These are phyloP conservation scores for Drosera capensis DNA, from an alignment of 148 eudicot species.

Conservation along the genomic window DNA sequence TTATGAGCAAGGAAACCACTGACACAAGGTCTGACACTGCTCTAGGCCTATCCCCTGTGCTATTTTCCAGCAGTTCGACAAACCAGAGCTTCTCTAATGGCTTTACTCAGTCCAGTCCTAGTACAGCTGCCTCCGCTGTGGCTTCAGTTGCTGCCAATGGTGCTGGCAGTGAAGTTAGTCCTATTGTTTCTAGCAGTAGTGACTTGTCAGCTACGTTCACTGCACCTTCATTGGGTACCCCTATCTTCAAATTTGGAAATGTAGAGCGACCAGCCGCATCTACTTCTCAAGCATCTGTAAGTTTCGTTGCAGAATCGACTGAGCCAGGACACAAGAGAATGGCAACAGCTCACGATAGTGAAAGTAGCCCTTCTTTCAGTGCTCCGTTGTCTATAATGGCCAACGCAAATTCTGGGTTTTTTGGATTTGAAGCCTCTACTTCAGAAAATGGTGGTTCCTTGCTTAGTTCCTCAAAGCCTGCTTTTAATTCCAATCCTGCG, in stretches of 20 bases:
- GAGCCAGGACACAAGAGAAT: constrained; percentile 12
- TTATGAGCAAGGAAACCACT: constrained; percentile 16
- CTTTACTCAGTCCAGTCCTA: neutral
- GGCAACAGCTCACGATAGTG: constrained; percentile 16
- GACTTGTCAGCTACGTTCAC: constrained; percentile 8
- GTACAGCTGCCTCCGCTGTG: constrained; percentile 1
- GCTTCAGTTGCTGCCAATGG: constrained; percentile 2
- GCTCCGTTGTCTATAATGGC: constrained; percentile 12
- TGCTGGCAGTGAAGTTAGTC: neutral
- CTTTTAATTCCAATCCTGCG: constrained; percentile 15
- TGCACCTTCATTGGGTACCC: constrained; percentile 8
- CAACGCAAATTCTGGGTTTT: constrained; percentile 13
- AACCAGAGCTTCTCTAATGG: constrained; percentile 18
- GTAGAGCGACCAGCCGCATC: constrained; percentile 17
- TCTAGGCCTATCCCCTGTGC: constrained; percentile 12
- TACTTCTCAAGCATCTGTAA: constrained; percentile 9
- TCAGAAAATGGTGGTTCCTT: constrained; percentile 13
- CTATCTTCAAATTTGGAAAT: constrained; percentile 16
- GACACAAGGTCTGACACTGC: constrained; percentile 18
- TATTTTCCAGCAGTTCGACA: constrained; percentile 11
- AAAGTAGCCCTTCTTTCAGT: constrained; percentile 10
- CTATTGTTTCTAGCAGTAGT: constrained; percentile 1
- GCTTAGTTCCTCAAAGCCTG: constrained; percentile 15
- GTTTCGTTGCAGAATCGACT: constrained; percentile 4
- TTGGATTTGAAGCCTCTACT: constrained; percentile 23